Evolutionary conservation across 176 grass and related monocot species (phyloP).

Genomic region (Poa annua): DNA sequence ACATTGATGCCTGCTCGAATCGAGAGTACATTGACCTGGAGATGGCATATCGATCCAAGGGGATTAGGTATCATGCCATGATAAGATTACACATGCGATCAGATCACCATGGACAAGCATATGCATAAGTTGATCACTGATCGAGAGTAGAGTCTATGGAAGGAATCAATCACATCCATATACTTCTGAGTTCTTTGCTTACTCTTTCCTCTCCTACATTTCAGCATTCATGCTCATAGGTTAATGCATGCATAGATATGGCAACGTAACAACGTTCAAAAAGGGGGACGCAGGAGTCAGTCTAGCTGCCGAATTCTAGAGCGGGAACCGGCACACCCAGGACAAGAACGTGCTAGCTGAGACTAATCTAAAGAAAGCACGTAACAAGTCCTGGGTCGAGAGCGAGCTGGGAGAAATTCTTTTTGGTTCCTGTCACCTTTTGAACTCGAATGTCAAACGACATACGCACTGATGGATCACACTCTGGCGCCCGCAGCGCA

Average conservation of each 20-base stretch:
- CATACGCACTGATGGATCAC: not conserved
- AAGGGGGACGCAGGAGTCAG: constrained; percentile 31
- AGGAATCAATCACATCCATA: constrained; percentile 8
- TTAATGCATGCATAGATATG: not conserved
- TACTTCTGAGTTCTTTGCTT: not conserved
- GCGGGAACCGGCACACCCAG: not conserved
- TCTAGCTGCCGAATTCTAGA: constrained; percentile 46
- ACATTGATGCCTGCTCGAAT: constrained; percentile 8
- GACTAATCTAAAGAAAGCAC: not conserved
- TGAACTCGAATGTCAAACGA: constrained; percentile 50
- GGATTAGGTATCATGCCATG: constrained; percentile 52
- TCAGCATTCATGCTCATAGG: constrained; percentile 1
- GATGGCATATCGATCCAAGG: not conserved
- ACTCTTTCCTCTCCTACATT: not conserved
- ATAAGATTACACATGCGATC: constrained; percentile 38
- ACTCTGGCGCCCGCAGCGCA: not conserved
- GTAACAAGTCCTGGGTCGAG: not conserved
- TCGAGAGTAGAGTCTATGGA: constrained; percentile 27
- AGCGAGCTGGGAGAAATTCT: not conserved
- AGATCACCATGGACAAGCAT: too few species aligned
- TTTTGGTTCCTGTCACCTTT: constrained; percentile 33
- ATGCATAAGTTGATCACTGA: too few species aligned
- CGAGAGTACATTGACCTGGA: constrained; percentile 31
- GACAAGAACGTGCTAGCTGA: constrained; percentile 12
- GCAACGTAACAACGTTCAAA: not conserved